Evolutionary conservation across 495 filamentous ascomycete genomes (phyloP), one percentile per base, ranked within the genome.

Genomic region (Trichoderma erinaceum): DNA sequence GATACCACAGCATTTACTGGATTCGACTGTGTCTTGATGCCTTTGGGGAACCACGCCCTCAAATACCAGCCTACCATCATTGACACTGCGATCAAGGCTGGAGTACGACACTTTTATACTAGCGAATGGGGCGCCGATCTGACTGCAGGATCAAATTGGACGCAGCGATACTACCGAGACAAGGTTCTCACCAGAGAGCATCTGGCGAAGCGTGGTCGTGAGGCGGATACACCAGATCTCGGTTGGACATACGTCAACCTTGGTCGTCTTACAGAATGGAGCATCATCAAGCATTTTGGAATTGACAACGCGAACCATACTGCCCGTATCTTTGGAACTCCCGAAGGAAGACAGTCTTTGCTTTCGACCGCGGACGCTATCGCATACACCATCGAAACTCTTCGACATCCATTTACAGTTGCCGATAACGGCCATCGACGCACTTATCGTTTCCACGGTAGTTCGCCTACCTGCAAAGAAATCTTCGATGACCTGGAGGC

Each of bases 1-100:
- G 50, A 56, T 16, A 25, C 50, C 5, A 6, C 18, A 25, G 16
- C 50, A 21, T 56, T 56, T 25, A 11, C n/a, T 25, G 50, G 50
- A 6, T 56, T 56, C 10, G 50, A 56, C 50, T 56, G 50, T 56
- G 50, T 56, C 50, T 25, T 56, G 50, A 56, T 56, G 50, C 12
- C 50, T 4, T 25, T 56, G 5, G 50, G 50, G 3, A 56, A 56
- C n/a, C 50, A 56, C n/a, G 50, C 50, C 50, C 25, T 56, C 1
- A 56, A 56, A 56, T 56, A 56, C n/a, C 50, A 56, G 10, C 50
- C 50, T 23, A 56, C 50, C n/a, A 56, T 56, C 21, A 56, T 56
- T 23, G 50, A 56, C 21, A n/a, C 50, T 11, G 50, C n/a, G 4
- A 56, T 56, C n/a, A 56, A n/a, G 50, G 50, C 50, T 56, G 50